Evolutionary conservation across 1,139 yeast genomes (phyloP).

Genomic region (Debaryomyces subglobosus): DNA sequence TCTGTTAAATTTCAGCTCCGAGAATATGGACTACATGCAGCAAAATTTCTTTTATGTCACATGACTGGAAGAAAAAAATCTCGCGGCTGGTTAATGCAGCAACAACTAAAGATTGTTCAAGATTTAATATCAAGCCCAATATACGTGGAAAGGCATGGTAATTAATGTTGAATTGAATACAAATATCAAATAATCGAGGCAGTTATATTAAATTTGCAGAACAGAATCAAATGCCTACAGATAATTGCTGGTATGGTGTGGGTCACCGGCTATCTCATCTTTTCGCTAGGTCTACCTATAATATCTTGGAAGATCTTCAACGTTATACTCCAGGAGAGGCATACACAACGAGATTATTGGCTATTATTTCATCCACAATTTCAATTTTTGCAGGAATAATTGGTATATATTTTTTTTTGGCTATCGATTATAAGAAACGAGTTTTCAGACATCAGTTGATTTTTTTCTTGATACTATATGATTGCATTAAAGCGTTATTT

Average conservation of each 20-base stretch:
- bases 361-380: conserved; percentile 49
- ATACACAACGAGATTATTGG: conserved; percentile 2
- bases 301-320: conserved; percentile 3
- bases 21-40: too few species aligned
- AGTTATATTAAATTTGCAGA: neutral
- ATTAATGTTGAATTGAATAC: neutral
- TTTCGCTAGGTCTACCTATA: neutral
- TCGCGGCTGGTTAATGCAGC: neutral
- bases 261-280: neutral
- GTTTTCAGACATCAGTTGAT: conserved; percentile 77
- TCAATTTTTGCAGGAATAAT: conserved; percentile 59
- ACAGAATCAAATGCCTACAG: neutral
- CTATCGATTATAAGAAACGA: conserved; percentile 62
- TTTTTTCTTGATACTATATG: conserved; percentile 66
- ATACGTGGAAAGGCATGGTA: neutral
- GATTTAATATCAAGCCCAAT: too few species aligned
- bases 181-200: neutral
- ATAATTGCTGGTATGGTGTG: neutral
- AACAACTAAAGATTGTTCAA: too few species aligned
- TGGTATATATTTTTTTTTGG: conserved; percentile 57
- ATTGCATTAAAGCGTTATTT: conserved; percentile 72
- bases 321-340: conserved; percentile 8
- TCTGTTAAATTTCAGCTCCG: too few species aligned
- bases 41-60: too few species aligned
- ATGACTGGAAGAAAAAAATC: neutral